Percentiles rank a stretch among this genome's conserved stretches.
Conservation (phyloP, 164 flowering plant genomes). For the Macadamia tetraphylla region DNA sequence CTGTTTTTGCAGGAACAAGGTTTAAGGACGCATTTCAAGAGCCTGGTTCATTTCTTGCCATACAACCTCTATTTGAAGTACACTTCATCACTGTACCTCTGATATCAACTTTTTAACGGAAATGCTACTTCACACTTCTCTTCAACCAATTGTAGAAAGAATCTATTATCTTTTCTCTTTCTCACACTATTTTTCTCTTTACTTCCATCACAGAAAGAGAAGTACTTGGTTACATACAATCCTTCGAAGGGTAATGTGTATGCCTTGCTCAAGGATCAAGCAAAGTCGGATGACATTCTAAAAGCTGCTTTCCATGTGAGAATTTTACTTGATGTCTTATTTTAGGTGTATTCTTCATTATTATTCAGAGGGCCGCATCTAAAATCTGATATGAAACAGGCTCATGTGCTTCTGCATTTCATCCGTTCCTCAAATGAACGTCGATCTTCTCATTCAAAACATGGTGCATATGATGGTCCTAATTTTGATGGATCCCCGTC, state of each 20-base stretch:
- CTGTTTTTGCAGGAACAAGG: conserved; percentile 58
- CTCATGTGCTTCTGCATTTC: conserved; percentile 80
- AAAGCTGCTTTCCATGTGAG: conserved; percentile 99
- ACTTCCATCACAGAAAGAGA: conserved; percentile 57
- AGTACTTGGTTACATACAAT: conserved; percentile 81
- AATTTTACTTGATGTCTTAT: neutral
- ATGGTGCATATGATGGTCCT: conserved; percentile 19
- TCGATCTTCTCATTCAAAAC: conserved; percentile 12
- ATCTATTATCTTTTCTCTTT: neutral
- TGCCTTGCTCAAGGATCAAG: conserved; percentile 89
- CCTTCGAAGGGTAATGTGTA: conserved; percentile 77
- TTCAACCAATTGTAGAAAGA: neutral
- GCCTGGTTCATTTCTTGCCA: conserved; percentile 62
- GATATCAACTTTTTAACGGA: neutral
- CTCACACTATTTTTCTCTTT: neutral
- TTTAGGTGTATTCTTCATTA: neutral
- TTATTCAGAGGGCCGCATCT: neutral
- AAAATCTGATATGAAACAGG: conserved; percentile 39
- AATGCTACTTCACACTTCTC: neutral
- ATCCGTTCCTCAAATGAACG: conserved; percentile 43
- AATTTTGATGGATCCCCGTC: conserved; percentile 10
- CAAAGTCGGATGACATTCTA: conserved; percentile 89
- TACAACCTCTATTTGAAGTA: conserved; percentile 91
- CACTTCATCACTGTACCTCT: neutral
- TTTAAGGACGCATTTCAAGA: conserved; percentile 97